A percentile compares a stretch with the other conserved stretches of the same genome.
Conservation (phyloP, 176 grass and related monocot genomes). For the Raddia guianensis region DNA sequence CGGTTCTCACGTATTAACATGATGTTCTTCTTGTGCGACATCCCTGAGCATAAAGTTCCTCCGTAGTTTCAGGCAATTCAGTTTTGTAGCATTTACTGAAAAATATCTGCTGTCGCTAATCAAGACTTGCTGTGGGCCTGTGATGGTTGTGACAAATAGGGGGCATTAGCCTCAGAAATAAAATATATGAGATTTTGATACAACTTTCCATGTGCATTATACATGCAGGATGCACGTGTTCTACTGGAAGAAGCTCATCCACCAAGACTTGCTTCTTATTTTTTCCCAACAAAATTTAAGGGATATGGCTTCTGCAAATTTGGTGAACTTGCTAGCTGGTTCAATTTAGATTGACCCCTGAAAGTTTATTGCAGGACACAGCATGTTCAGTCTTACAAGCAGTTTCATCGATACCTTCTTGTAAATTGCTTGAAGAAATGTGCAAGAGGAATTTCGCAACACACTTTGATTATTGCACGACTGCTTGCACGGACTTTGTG, state of each 20-base stretch:
- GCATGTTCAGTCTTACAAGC: slow-evolving; percentile 80
- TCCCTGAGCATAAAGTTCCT: not conserved
- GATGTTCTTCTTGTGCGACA: slow-evolving; percentile 1
- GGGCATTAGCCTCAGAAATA: slow-evolving; percentile 48
- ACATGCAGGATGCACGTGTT: slow-evolving; percentile 54
- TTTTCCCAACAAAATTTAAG: slow-evolving; percentile 51
- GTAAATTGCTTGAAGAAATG: slow-evolving; percentile 85
- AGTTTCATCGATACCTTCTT: slow-evolving; percentile 82
- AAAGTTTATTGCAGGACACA: slow-evolving; percentile 95
- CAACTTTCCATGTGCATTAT: slow-evolving; percentile 58
- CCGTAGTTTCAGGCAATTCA: slow-evolving; percentile 13
- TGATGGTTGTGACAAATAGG: slow-evolving; percentile 40
- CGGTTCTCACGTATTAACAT: not conserved
- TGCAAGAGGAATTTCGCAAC: slow-evolving; percentile 87
- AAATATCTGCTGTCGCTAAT: slow-evolving; percentile 44
- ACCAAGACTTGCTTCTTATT: slow-evolving; percentile 58
- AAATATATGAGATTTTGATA: slow-evolving; percentile 66
- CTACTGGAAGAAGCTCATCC: slow-evolving; percentile 70
- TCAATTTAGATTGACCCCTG: slow-evolving; percentile 60
- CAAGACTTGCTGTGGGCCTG: slow-evolving; percentile 33
- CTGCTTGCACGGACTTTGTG: slow-evolving; percentile 80
- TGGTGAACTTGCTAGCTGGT: slow-evolving; percentile 68
- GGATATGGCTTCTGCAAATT: slow-evolving; percentile 68
- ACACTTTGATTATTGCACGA: slow-evolving; percentile 98
- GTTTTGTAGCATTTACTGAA: slow-evolving; percentile 15